Evolutionary conservation across 495 filamentous ascomycete species (phyloP).

Genomic region (Zalerion maritima): DNA sequence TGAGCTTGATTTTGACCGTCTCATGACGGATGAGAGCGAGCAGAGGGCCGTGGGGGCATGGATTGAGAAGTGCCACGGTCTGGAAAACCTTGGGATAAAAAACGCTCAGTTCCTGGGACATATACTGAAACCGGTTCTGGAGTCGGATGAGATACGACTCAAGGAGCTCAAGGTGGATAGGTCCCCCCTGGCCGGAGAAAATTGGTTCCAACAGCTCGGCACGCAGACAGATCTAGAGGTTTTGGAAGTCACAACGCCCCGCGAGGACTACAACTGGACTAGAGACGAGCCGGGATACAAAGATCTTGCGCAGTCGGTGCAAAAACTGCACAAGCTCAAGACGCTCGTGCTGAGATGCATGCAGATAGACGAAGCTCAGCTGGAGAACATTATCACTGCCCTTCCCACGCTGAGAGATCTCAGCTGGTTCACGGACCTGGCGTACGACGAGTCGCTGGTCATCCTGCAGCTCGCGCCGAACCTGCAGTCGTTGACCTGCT

Average conservation of each 20-base stretch:
- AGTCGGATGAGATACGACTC: slow-evolving; percentile 13
- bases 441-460: slow-evolving; percentile 33
- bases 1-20: slow-evolving; percentile 29
- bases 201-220: slow-evolving; percentile 11
- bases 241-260: slow-evolving; percentile 30
- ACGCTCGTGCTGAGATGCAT: slow-evolving; percentile 15
- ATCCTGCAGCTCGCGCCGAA: slow-evolving; percentile 21
- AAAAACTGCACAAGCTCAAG: slow-evolving; percentile 17
- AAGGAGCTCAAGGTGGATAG: slow-evolving; percentile 9
- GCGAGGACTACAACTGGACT: slow-evolving; percentile 36
- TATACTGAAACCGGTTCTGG: slow-evolving; percentile 39
- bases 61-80: slow-evolving; percentile 38
- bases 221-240: slow-evolving; percentile 11
- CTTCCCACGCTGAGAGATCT: slow-evolving; percentile 40
- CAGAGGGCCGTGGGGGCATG: slow-evolving; percentile 35
- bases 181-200: slow-evolving; percentile 4
- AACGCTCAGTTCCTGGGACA: slow-evolving; percentile 33
- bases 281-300: slow-evolving; percentile 7
- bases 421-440: slow-evolving; percentile 38
- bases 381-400: slow-evolving; percentile 9
- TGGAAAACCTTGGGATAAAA: slow-evolving; percentile 35
- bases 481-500: slow-evolving; percentile 33
- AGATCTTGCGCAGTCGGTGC: slow-evolving; percentile 35
- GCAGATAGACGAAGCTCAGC: slow-evolving; percentile 6
- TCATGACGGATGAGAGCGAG: slow-evolving; percentile 13